Base-by-base conservation (phyloP, 331 rosid species). In the Rosa hybrid region DNA sequence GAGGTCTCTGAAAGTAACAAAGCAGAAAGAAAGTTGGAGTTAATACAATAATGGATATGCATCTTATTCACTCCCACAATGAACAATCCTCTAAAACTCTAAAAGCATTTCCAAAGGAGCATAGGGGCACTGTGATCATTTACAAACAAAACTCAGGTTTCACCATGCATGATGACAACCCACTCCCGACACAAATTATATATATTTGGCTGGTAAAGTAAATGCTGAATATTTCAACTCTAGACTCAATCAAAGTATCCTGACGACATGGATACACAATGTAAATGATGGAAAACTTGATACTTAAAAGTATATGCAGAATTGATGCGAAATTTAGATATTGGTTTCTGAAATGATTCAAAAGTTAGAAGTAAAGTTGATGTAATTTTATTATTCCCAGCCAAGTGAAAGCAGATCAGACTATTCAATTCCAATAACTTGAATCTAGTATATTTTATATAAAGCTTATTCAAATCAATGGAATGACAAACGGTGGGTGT, bases 1-100 rank as follows among this genome's bases (percentile, higher is more conserved):
- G 99, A 87, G 6, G 84, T 74, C 62, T 86, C 97, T 94, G 95
- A 83, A 78, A 85, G 20, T 64, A 81, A 83, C 60, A 83, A 12
- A 74, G 50, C 25, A 71, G 11, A 72, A 74, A 76, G 48, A 41
- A 74, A 25, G 69, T 83, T 42, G 78, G 68, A 51, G 79, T 74
- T 38, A 74, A 59, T 10, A 68, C 25, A 71, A 30, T 20, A 0
- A 9, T 6, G 39, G 44, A 77, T 54, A 69, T n/a, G 44, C 30
- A 70, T 78, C 53, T 45, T 74, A 30, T 16, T 41, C 3, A 12
- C 48, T 8, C n/a, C 0, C 25, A 46, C 25, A 53, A 51, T 39
- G 44, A 53, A 25, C 7, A 27, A 51, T 16, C 57, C 17, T 34
- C 39, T 34, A 34, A 34, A 34, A 34, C n/a, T 51, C 18, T 16